Evolutionary conservation across 306 rosid species (phyloP).

Genomic region (Dalbergia cultrata): DNA sequence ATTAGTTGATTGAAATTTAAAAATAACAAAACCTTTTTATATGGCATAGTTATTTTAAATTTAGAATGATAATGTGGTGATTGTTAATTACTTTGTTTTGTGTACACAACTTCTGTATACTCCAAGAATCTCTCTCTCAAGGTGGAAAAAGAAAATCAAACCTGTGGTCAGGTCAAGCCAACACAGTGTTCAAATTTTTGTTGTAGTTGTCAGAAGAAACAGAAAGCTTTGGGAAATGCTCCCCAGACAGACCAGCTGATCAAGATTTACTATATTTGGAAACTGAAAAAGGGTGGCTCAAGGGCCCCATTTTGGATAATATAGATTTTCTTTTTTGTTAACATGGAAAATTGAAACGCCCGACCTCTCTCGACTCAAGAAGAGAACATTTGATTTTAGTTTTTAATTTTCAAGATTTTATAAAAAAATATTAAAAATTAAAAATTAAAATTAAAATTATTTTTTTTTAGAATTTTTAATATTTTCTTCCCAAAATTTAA

Average conservation of each 20-base stretch:
- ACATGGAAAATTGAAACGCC: conserved; percentile 30
- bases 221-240: conserved; percentile 41
- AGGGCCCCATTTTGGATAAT: conserved; percentile 38
- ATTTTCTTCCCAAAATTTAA: too few species aligned
- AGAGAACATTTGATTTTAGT: too few species aligned
- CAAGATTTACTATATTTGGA: conserved; percentile 55
- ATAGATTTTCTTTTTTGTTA: not conserved
- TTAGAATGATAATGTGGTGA: not conserved
- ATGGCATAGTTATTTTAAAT: not conserved
- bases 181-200: conserved; percentile 43
- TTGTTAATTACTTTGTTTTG: not conserved
- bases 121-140: not conserved
- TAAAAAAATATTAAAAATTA: too few species aligned
- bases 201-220: conserved; percentile 42
- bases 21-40: not conserved
- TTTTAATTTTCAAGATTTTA: too few species aligned
- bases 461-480: too few species aligned
- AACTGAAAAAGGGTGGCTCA: conserved; percentile 38
- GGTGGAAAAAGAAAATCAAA: not conserved
- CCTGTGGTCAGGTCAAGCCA: conserved; percentile 24
- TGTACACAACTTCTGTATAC: not conserved
- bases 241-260: conserved; percentile 35
- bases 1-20: not conserved
- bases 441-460: too few species aligned
- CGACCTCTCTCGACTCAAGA: too few species aligned